These are phyloP conservation scores for Rutstroemia sp. DNA, from an alignment of 2,329 filamentous ascomycete genomes.

Conservation along the genomic window DNA sequence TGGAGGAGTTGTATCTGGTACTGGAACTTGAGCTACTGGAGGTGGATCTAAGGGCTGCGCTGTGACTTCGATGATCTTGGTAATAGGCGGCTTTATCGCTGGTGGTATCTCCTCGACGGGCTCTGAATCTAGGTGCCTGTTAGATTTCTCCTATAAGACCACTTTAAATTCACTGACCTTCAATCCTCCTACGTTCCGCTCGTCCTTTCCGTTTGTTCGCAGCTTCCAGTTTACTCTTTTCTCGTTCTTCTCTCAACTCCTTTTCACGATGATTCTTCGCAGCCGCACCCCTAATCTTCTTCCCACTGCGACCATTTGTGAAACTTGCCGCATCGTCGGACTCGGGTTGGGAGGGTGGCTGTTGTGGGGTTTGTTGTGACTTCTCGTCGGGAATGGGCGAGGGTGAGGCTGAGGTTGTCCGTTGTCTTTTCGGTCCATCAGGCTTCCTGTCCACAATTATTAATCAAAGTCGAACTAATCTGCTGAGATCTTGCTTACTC, in stretches of 20 bases:
- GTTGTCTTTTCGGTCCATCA: slow-evolving; percentile 68
- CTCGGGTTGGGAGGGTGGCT: slow-evolving; percentile 47
- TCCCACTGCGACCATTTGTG: slow-evolving; percentile 42
- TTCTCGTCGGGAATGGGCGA: slow-evolving; percentile 47
- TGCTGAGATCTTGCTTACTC: slow-evolving; percentile 56
- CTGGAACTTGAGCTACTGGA: slow-evolving; percentile 37
- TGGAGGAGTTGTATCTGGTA: slow-evolving; percentile 41
- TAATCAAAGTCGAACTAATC: slow-evolving; percentile 16
- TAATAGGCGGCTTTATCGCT: slow-evolving; percentile 28
- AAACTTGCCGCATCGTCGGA: slow-evolving; percentile 60
- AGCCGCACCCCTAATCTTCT: slow-evolving; percentile 51
- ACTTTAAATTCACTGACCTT: slow-evolving; percentile 50
- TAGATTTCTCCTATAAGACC: slow-evolving; percentile 29
- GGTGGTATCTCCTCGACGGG: slow-evolving; percentile 61
- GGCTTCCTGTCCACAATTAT: slow-evolving; percentile 50
- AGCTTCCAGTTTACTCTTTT: slow-evolving; percentile 65
- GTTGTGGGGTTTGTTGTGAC: slow-evolving; percentile 19
- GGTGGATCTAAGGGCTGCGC: slow-evolving; percentile 35
- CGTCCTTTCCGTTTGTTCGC: slow-evolving; percentile 75
- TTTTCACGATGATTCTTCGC: slow-evolving; percentile 54
- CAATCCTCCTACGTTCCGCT: slow-evolving; percentile 70
- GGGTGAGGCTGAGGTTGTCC: slow-evolving; percentile 70
- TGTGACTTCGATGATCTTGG: slow-evolving; percentile 26
- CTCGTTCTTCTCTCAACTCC: slow-evolving; percentile 65
- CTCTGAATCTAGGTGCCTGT: slow-evolving; percentile 54